A percentile compares a stretch with the other conserved stretches of the same genome.
Evolutionary conservation across 1,139 yeast species (phyloP).

Genomic region (Suhomyces terraborum): DNA sequence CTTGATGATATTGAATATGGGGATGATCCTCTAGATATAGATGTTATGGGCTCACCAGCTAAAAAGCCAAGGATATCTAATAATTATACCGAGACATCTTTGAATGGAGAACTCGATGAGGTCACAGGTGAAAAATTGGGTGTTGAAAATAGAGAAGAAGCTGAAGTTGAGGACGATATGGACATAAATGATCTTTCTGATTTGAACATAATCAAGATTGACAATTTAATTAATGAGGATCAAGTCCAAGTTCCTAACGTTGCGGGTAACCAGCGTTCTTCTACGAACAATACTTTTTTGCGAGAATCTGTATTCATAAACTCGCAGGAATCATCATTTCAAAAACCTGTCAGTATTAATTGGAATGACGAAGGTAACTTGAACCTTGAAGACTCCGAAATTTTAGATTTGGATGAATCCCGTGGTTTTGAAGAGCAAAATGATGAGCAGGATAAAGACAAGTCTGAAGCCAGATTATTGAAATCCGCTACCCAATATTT

Average conservation of each 20-base stretch:
- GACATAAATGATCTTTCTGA: conserved; percentile 46
- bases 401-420: conserved; percentile 12
- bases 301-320: conserved; percentile 7
- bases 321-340: conserved; percentile 41
- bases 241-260: conserved; percentile 7
- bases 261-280: not conserved
- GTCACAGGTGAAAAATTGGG: not conserved
- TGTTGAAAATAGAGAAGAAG: conserved; percentile 10
- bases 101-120: conserved; percentile 15
- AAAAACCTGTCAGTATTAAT: conserved; percentile 44
- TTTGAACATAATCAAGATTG: conserved; percentile 41
- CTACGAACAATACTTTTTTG: conserved; percentile 2
- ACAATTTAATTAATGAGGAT: conserved; percentile 36
- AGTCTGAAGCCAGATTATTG: conserved; percentile 6
- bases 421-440: conserved; percentile 10
- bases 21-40: conserved; percentile 16
- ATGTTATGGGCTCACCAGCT: conserved; percentile 20
- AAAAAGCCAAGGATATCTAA: conserved; percentile 16
- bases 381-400: conserved; percentile 31
- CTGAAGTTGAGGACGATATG: conserved; percentile 17
- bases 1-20: conserved; percentile 15
- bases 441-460: conserved; percentile 3
- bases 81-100: conserved; percentile 4
- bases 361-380: conserved; percentile 46
- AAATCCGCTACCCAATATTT: conserved; percentile 24